phyloP scores from a whole-genome alignment of 1,139 yeast genomes.

The Geotrichum aggregatum region DNA sequence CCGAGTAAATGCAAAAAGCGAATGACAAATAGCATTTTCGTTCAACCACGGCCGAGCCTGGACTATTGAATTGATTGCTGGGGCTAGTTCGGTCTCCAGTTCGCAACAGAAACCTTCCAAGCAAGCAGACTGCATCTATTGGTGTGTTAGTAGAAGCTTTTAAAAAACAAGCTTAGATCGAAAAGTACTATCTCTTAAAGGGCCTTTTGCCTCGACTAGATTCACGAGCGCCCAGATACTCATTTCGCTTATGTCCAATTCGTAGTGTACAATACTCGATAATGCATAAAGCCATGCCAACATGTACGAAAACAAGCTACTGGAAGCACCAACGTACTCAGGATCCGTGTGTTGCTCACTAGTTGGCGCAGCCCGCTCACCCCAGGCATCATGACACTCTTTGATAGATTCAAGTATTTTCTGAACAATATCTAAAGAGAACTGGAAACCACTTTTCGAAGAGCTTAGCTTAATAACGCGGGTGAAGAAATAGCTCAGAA shows the following conservation, averaged over 20 bases:
- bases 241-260: neutral
- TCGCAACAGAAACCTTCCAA: constrained; percentile 1
- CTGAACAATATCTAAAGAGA: neutral
- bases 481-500: neutral
- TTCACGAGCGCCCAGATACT: neutral
- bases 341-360: neutral
- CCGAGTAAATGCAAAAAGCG: neutral
- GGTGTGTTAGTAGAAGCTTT: no score
- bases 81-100: constrained; percentile 1
- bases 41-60: neutral
- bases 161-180: no score
- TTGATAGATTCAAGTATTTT: neutral
- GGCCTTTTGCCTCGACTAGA: neutral
- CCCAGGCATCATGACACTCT: constrained; percentile 1
- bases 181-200: neutral
- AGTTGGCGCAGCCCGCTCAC: neutral
- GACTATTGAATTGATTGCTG: neutral
- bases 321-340: neutral
- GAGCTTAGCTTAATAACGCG: neutral
- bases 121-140: neutral
- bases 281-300: constrained; percentile 1
- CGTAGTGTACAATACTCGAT: neutral
- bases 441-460: neutral
- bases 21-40: constrained; percentile 3
- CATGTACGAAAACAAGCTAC: constrained; percentile 1